These are phyloP conservation scores for Fusarium nisikadoi DNA, from an alignment of 2,329 filamentous ascomycete species.

Conservation along the genomic window DNA sequence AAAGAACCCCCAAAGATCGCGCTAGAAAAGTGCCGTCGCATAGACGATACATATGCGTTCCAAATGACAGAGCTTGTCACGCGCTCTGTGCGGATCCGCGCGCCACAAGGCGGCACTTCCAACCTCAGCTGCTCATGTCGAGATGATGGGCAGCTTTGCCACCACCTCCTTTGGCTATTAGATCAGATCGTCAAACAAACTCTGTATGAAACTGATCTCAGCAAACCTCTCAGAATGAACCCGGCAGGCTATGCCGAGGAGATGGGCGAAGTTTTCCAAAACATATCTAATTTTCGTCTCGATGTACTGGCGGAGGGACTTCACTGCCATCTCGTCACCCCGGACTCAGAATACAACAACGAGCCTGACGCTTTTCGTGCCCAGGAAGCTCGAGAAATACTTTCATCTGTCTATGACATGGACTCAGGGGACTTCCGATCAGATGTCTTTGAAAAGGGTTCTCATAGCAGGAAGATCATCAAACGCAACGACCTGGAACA, in stretches of 20 bases:
- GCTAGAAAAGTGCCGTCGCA: constrained; percentile 61
- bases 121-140: constrained; percentile 60
- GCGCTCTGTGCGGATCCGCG: constrained; percentile 61
- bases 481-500: constrained; percentile 60
- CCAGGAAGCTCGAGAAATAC: constrained; percentile 62
- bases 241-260: constrained; percentile 57
- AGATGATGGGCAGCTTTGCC: constrained; percentile 54
- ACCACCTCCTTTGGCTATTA: constrained; percentile 65
- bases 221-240: constrained; percentile 56
- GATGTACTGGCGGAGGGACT: constrained; percentile 63
- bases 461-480: constrained; percentile 49
- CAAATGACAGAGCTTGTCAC: constrained; percentile 66
- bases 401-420: constrained; percentile 57
- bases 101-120: constrained; percentile 52
- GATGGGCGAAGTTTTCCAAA: constrained; percentile 60
- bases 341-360: constrained; percentile 46
- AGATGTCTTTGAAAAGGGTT: constrained; percentile 55
- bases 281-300: constrained; percentile 62
- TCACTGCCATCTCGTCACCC: constrained; percentile 58
- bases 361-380: constrained; percentile 52
- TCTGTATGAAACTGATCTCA: constrained; percentile 52
- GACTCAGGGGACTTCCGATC: constrained; percentile 57
- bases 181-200: constrained; percentile 63
- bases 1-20: constrained; percentile 60
- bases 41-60: constrained; percentile 63